These are phyloP conservation scores for Teratosphaeria gauchensis DNA, from an alignment of 2,329 filamentous ascomycete species.

Conservation along the genomic window DNA sequence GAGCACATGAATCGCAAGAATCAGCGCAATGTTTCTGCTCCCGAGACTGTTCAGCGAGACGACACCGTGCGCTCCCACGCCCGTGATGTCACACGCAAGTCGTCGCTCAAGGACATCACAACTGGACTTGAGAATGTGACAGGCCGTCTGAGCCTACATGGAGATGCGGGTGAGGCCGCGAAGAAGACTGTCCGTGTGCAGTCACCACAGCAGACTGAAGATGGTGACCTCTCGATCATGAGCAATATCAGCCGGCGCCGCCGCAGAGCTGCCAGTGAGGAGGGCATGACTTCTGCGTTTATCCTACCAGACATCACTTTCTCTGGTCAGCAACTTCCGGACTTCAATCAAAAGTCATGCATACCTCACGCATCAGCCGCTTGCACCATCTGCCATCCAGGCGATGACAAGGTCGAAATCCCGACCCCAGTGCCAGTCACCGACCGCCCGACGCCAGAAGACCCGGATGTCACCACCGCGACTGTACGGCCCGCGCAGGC, in stretches of 20 bases:
- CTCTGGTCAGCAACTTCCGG: constrained; percentile 11
- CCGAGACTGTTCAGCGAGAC: constrained; percentile 19
- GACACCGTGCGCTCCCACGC: constrained; percentile 28
- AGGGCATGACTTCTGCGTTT: constrained; percentile 48
- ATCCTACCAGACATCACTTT: constrained; percentile 56
- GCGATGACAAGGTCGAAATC: neutral
- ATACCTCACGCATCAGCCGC: neutral
- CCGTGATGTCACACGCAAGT: constrained; percentile 34
- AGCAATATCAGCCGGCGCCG: constrained; percentile 43
- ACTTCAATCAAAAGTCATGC: constrained; percentile 3
- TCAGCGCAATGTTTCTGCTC: constrained; percentile 21
- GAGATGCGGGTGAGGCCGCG: constrained; percentile 16
- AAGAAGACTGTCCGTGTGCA: constrained; percentile 28
- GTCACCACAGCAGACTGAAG: constrained; percentile 26
- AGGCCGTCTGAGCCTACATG: constrained; percentile 16
- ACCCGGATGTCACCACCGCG: constrained; percentile 43
- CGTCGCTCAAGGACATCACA: constrained; percentile 44
- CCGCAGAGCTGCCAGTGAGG: constrained; percentile 36
- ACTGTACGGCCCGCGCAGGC: constrained; percentile 54
- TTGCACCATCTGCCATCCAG: neutral
- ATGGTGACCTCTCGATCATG: constrained; percentile 36
- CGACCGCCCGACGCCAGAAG: constrained; percentile 22
- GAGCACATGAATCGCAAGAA: constrained; percentile 34
- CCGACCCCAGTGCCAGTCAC: constrained; percentile 19
- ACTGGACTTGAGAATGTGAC: constrained; percentile 26